A percentile compares a stretch with the other conserved stretches of the same genome.
phyloP scores from a whole-genome alignment of 2,329 filamentous ascomycete genomes.

The Corniculantispora saksenae region DNA sequence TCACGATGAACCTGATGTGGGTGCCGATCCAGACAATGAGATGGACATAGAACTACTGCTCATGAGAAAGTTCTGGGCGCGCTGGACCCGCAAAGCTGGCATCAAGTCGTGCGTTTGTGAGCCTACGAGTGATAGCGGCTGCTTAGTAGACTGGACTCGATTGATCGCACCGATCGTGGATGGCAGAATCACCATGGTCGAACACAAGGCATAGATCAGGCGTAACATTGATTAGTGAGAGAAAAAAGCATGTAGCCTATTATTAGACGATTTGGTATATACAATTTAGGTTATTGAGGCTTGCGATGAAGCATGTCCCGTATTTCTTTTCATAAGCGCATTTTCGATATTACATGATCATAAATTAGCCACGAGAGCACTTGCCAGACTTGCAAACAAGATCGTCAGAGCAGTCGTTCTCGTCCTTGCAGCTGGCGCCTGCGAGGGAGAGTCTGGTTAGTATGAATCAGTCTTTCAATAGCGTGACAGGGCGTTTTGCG shows the following conservation, averaged over 20 bases:
- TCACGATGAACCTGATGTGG: constrained; percentile 35
- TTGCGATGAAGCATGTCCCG: background rate
- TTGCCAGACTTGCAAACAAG: constrained; percentile 26
- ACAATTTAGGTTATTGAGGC: background rate
- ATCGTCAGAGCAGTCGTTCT: constrained; percentile 28
- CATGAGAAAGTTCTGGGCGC: constrained; percentile 67
- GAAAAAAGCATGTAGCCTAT: background rate
- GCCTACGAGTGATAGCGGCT: constrained; percentile 56
- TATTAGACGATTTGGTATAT: background rate
- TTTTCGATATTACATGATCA: constrained; percentile 12
- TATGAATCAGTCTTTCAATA: background rate
- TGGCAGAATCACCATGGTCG: constrained; percentile 65
- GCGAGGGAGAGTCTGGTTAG: background rate
- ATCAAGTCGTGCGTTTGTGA: constrained; percentile 56
- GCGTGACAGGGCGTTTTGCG: background rate
- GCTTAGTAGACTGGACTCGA: constrained; percentile 73
- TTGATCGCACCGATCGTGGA: constrained; percentile 78
- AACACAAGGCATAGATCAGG: constrained; percentile 20
- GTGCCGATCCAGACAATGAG: constrained; percentile 38
- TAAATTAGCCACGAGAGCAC: constrained; percentile 20
- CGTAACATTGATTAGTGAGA: background rate
- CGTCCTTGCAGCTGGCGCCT: constrained; percentile 28
- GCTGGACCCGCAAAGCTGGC: constrained; percentile 71
- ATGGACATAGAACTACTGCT: constrained; percentile 61
- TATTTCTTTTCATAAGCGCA: background rate